Base-by-base conservation (phyloP, 2,329 filamentous ascomycete species). In the Alternaria sp. region DNA sequence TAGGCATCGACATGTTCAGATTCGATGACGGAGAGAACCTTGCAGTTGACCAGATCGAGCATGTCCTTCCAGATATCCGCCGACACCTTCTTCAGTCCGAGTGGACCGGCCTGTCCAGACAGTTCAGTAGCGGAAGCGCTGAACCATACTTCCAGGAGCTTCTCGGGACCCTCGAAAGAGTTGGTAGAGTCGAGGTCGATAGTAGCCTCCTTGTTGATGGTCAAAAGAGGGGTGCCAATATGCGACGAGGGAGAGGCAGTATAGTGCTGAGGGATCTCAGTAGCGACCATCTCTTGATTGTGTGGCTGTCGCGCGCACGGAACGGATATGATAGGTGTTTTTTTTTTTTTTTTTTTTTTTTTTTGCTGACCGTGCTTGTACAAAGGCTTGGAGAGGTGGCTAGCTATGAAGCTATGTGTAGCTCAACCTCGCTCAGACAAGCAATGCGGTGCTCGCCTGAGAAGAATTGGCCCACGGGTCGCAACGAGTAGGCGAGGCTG, bases 371-470 rank as follows among this genome's bases (percentile, higher is more conserved):
- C 40, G 60, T 40, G 50, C 17, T 46, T 17, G 53, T 28, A 40
- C 28, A 37, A 42, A 39, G 39, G 53, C 36, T 58, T 34, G 42
- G 36, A 60, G 68, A 65, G 62, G 51, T 31, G 50, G 63, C 62
- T 75, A 67, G 70, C 56, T 58, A 45, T 34, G 37, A 44, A 55
- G 56, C 56, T 54, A 34, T 58, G 89, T 90, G 90, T 90, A 95
- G 92, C 93, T 91, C 92, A 93, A 90, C 92, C 93, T 96, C 88
- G 86, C 92, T 88, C 92, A 96, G 92, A 94, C 91, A 92, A 93
- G 93, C 90, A 87, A 90, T 92, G 90, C 87, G 88, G 89, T 85
- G 90, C 91, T 85, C 91, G 92, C 86, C 88, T 91, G 91, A 93
- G 91, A 84, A 93, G 90, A 95, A 92, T 93, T 95, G 92, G 91